These are phyloP conservation scores for Pugionium cornutum DNA, from an alignment of 345 rosid genomes.

Conservation along the genomic window DNA sequence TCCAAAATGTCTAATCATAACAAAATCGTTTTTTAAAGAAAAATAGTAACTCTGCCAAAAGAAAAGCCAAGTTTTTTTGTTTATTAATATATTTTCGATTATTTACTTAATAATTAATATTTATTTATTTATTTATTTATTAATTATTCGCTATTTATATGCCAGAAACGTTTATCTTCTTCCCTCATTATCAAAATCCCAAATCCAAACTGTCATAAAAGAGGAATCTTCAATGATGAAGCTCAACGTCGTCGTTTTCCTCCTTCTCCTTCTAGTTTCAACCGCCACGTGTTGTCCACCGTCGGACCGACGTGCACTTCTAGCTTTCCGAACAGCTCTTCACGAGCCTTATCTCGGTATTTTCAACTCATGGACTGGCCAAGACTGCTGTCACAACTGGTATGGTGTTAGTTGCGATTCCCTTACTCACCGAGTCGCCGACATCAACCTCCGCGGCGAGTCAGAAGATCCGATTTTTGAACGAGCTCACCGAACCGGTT, in stretches of 20 bases:
- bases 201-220: constrained; percentile 30
- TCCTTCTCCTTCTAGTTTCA: constrained; percentile 41
- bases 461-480: constrained; percentile 81
- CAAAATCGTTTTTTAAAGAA: background rate
- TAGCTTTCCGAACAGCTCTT: constrained; percentile 65
- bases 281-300: constrained; percentile 63
- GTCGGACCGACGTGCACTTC: constrained; percentile 69
- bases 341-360: constrained; percentile 69
- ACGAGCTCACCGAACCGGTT: constrained; percentile 62
- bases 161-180: constrained; percentile 30
- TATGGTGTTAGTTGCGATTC: constrained; percentile 85
- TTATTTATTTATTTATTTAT: background rate
- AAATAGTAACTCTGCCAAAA: background rate
- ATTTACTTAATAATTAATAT: background rate
- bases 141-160: constrained; percentile 23
- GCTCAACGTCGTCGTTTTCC: constrained; percentile 29
- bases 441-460: constrained; percentile 87
- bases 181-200: constrained; percentile 27
- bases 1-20: constrained; percentile 34
- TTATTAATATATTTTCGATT: background rate
- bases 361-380: constrained; percentile 80
- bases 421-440: constrained; percentile 67
- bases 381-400: constrained; percentile 88
- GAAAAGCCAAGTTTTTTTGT: constrained; percentile 26
- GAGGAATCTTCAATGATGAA: constrained; percentile 26